phyloP scores from a whole-genome alignment of 352 stramenopile species.

The Globisporangium solare region DNA sequence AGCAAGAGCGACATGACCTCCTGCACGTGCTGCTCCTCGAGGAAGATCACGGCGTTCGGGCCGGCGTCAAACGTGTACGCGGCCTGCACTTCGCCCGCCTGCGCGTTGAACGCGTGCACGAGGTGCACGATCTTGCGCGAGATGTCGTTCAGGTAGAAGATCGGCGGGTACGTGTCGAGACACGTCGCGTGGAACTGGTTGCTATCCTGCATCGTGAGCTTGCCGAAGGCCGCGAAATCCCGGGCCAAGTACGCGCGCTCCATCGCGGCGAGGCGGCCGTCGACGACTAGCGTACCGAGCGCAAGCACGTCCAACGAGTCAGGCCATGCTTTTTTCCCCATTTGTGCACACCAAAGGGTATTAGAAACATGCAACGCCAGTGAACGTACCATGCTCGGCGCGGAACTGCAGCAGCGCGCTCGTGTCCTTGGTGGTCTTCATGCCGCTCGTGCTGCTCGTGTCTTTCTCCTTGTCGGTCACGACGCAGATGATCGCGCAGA shows the following conservation, averaged over 20 bases:
- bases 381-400: conserved; percentile 31
- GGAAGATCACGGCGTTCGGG: conserved; percentile 96
- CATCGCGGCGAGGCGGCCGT: conserved; percentile 84
- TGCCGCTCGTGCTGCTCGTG: conserved; percentile 94
- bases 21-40: conserved; percentile 63
- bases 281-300: conserved; percentile 49
- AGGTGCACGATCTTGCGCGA: conserved; percentile 78
- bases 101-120: conserved; percentile 94
- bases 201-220: conserved; percentile 97
- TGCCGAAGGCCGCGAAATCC: conserved; percentile 95
- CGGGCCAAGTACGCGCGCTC: conserved; percentile 83
- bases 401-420: conserved; percentile 90
- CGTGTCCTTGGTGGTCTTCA: conserved; percentile 93
- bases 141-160: conserved; percentile 98
- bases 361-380: not conserved
- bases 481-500: conserved; percentile 95
- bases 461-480: conserved; percentile 96
- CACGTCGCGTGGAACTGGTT: conserved; percentile 99
- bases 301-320: not conserved
- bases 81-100: conserved; percentile 58
- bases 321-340: too few relatives aligned
- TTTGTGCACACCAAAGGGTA: too few relatives aligned
- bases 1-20: conserved; percentile 57
- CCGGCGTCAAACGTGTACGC: conserved; percentile 99
- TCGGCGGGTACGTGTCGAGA: conserved; percentile 96